Evolutionary conservation across 805 yeast genomes (phyloP).

Genomic region (Monosporozyma servazzii): DNA sequence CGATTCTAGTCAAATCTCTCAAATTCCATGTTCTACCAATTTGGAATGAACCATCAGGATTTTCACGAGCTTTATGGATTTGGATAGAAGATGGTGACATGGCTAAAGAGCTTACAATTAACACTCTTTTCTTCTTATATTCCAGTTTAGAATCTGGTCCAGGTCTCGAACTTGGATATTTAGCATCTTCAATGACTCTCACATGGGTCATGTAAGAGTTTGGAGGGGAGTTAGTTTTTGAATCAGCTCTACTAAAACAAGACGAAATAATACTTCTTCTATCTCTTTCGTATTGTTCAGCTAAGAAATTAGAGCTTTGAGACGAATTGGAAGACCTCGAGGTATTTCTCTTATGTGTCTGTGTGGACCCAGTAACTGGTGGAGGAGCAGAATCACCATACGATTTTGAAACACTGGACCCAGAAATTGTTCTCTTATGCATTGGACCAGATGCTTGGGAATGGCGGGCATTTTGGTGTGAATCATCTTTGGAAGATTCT

Average conservation of each 20-base stretch:
- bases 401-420: constrained; percentile 6
- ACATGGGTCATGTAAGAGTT: constrained; percentile 71
- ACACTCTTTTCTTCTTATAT: constrained; percentile 52
- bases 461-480: neutral
- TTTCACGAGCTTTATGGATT: constrained; percentile 79
- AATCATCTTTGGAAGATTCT: constrained; percentile 25
- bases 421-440: constrained; percentile 18
- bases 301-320: constrained; percentile 31
- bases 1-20: constrained; percentile 53
- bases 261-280: constrained; percentile 38
- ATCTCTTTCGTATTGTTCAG: constrained; percentile 51
- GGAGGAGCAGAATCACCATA: constrained; percentile 11
- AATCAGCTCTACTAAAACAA: constrained; percentile 41
- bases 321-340: constrained; percentile 30
- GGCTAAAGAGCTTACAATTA: constrained; percentile 40
- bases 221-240: constrained; percentile 33
- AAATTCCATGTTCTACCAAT: constrained; percentile 91
- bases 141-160: constrained; percentile 41
- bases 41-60: constrained; percentile 64
- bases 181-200: constrained; percentile 63
- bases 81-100: constrained; percentile 59
- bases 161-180: constrained; percentile 60
- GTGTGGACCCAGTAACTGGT: constrained; percentile 19
- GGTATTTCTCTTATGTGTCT: constrained; percentile 25
- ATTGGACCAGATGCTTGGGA: neutral